These are phyloP conservation scores for Protomyces inouyei DNA, from an alignment of 1,139 yeast species.

Conservation along the genomic window DNA sequence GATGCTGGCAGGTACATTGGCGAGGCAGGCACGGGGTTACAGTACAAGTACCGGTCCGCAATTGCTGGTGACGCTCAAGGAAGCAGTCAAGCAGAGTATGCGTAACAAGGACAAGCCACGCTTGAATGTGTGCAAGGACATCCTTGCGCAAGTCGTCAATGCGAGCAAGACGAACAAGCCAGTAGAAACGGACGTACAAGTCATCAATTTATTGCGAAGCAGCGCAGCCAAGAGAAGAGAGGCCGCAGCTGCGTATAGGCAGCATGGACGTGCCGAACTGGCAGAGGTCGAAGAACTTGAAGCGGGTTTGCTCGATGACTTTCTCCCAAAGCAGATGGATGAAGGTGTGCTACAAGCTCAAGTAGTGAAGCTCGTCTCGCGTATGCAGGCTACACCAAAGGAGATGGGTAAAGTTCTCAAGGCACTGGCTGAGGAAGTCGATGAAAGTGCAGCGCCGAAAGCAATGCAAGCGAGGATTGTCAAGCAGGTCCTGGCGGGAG, in stretches of 20 bases:
- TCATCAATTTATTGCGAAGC: constrained; percentile 13
- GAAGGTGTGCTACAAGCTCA: constrained; percentile 14
- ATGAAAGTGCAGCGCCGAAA: constrained; percentile 22
- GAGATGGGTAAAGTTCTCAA: constrained; percentile 24
- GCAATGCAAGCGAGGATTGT: constrained; percentile 15
- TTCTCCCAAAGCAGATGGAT: constrained; percentile 23
- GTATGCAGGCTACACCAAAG: constrained; percentile 15
- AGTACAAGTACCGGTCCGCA: constrained; percentile 9
- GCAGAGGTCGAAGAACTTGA: constrained; percentile 26
- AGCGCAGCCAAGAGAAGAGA: constrained; percentile 22
- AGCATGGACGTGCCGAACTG: constrained; percentile 22
- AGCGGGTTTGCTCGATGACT: constrained; percentile 3
- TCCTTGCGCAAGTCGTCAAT: constrained; percentile 22
- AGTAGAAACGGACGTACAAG: constrained; percentile 14
- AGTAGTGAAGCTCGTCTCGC: constrained; percentile 8
- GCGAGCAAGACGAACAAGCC: constrained; percentile 26
- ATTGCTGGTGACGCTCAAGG: constrained; percentile 10
- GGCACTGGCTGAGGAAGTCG: constrained; percentile 9
- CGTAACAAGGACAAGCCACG: constrained; percentile 17
- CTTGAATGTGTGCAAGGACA: constrained; percentile 17
- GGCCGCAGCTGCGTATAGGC: constrained; percentile 20
- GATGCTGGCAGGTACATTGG: background rate
- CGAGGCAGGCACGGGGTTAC: background rate
- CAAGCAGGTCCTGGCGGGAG: constrained; percentile 15
- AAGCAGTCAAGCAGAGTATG: constrained; percentile 23